Base-by-base conservation (phyloP, 768 basidiomycete genomes). In the Auricularia sp. region DNA sequence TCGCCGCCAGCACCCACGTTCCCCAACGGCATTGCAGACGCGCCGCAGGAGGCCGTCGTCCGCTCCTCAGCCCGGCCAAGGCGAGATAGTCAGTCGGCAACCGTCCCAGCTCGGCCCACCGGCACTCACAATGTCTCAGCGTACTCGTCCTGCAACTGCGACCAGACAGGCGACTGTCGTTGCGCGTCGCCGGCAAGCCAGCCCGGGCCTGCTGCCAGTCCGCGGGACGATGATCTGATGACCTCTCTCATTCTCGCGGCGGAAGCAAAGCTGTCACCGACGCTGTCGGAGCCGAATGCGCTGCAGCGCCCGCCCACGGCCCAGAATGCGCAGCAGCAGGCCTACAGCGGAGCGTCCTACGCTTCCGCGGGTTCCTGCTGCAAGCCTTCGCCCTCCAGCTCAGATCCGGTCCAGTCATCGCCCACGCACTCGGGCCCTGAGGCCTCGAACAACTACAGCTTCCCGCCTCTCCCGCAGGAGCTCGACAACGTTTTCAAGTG, bases 1-100 rank as follows among this genome's bases (percentile, higher is more conserved):
- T 85, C 89, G 69, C 88, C 88, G 7, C 86, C 87, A 36, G 78
- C 80, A 3, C 89, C 89, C 13, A 81, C 89, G 1, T 73, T 91
- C 45, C 89, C 89, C 10, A 90, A 91, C 68, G 89, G 89, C 42
- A 77, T 91, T 35, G 82, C 81, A 65, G 88, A 89, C 73, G 79
- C 79, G 44, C 61, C 65, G 64, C 67, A 56, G 63, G 45, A 63
- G n/a, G 37, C 70, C 47, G 64, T 67, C 36, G 68, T 68, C 3
- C 68, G 72, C n/a, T 77, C 80, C 67, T 81, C 80, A n/a, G 80
- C 81, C 0, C 61, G 21, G 39, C 42, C 16, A 10, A 64, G 35
- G 29, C 54, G 34, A 35, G n/a, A 35, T 18, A 34, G 35, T 47
- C 45, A 47, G 21, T 61, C 44, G 7, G 16, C 58, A 44, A 54